Evolutionary conservation across 352 stramenopile species (phyloP), one percentile per base, ranked within the genome.

Genomic region (Phytopythium delawarense): DNA sequence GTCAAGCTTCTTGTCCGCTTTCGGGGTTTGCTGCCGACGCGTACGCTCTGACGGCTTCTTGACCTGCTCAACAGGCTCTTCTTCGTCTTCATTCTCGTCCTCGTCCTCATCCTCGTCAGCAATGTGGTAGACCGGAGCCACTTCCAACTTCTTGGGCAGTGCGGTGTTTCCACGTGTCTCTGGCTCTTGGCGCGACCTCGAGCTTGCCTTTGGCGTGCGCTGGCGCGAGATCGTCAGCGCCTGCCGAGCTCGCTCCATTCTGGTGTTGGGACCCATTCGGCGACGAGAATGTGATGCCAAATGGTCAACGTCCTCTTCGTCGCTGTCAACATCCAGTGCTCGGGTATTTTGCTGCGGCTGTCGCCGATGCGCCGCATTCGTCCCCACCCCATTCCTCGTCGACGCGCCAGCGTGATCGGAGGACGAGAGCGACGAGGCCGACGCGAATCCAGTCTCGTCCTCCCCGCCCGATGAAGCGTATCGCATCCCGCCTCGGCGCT

Each of bases 181-280:
- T 9, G 7, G 21, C 45, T 51, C 21, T 4, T 32, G 45, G 4
- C 49, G 49, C 12, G 23, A 28, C 28, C 49, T 56, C 28, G 49
- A 40, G 23, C 49, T 56, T 4, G 28, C 7, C 21, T 56, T 56
- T 23, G 45, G 45, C 20, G 45, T 51, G 12, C 21, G 45, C 49
- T 56, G 49, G 28, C 16, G 49, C 28, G 49, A 56, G 18, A 40
- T 39, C 25, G 18, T 40, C 16, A 56, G 28, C 28, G 13, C 28
- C 30, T 56, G 49, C 7, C 49, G 49, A 56, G 49, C 28, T 15
- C 49, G 49, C 49, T 56, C 49, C 49, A 23, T 56, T 65, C 66
- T 16, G 20, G 16, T 42, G 37, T 53, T 18, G 30, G 28, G 8
- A n/a, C 57, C 42, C 45, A 34, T 32, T 65, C 51, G 11, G 56